phyloP scores from a whole-genome alignment of 2,329 filamentous ascomycete species.

The Dendrostoma leiphaemia region DNA sequence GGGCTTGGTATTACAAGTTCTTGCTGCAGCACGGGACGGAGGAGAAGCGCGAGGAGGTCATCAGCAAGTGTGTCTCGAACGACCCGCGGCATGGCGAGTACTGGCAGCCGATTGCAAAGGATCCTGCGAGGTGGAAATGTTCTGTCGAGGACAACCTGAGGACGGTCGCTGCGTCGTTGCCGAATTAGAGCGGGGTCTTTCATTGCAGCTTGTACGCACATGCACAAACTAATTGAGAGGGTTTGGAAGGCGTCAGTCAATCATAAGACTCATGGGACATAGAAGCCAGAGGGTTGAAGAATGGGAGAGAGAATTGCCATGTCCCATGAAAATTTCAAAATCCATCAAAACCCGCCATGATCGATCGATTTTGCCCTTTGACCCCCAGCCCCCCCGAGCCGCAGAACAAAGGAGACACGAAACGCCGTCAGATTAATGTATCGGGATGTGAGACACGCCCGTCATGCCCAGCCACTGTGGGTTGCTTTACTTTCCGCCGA shows the following conservation, averaged over 20 bases:
- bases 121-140: conserved; percentile 76
- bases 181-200: too few relatives aligned
- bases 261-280: too few relatives aligned
- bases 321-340: too few relatives aligned
- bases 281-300: too few relatives aligned
- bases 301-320: too few relatives aligned
- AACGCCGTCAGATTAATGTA: conserved; percentile 6
- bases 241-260: too few relatives aligned
- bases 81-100: conserved; percentile 91
- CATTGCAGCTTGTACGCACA: too few relatives aligned
- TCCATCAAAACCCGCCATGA: neutral
- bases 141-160: conserved; percentile 78
- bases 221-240: too few relatives aligned
- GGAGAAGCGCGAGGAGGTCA: conserved; percentile 84
- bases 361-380: neutral
- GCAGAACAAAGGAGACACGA: neutral
- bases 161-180: conserved; percentile 61
- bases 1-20: conserved; percentile 99
- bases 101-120: conserved; percentile 85
- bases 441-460: too few relatives aligned
- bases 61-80: conserved; percentile 75
- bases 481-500: conserved; percentile 58
- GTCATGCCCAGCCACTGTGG: neutral
- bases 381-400: neutral
- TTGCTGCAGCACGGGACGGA: conserved; percentile 87